Conservation (phyloP, 768 basidiomycete genomes). For the Cubamyces lactineus region DNA sequence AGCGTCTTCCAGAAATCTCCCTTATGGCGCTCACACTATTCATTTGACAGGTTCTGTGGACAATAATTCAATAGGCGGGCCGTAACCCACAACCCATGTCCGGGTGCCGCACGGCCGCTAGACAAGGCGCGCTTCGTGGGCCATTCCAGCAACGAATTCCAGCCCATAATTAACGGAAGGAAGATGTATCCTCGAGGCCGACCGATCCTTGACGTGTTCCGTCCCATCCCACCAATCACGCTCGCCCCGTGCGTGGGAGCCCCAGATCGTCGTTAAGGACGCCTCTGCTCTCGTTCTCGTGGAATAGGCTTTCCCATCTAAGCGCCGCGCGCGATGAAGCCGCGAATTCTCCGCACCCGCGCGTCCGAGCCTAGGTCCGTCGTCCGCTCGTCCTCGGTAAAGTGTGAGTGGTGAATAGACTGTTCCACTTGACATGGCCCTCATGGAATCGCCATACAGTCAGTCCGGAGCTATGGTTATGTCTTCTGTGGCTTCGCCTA, state of each 20-base stretch:
- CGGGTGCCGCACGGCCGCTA: background rate
- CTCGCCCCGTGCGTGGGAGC: conserved; percentile 10
- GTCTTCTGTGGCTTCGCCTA: background rate
- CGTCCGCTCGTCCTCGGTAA: background rate
- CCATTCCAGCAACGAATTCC: conserved; percentile 1
- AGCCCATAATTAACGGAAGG: conserved; percentile 21
- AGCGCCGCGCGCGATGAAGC: background rate
- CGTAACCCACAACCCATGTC: no score
- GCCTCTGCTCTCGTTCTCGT: conserved; percentile 23
- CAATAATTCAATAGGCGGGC: no score
- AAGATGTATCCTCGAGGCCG: conserved; percentile 6
- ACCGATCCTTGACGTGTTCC: conserved; percentile 22
- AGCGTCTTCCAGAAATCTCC: no score
- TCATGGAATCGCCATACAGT: background rate
- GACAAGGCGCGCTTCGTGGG: background rate
- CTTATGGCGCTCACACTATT: background rate
- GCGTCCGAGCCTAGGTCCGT: background rate
- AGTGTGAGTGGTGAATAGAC: background rate
- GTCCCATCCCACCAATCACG: conserved; percentile 11
- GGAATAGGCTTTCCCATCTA: conserved; percentile 14
- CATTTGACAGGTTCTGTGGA: background rate
- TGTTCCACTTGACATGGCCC: background rate
- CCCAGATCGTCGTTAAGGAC: conserved; percentile 14
- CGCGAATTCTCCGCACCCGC: conserved; percentile 9
- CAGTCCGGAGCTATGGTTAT: conserved; percentile 1